Base-by-base conservation (phyloP, 2,329 filamentous ascomycete genomes). In the Aureobasidium uvarum region DNA sequence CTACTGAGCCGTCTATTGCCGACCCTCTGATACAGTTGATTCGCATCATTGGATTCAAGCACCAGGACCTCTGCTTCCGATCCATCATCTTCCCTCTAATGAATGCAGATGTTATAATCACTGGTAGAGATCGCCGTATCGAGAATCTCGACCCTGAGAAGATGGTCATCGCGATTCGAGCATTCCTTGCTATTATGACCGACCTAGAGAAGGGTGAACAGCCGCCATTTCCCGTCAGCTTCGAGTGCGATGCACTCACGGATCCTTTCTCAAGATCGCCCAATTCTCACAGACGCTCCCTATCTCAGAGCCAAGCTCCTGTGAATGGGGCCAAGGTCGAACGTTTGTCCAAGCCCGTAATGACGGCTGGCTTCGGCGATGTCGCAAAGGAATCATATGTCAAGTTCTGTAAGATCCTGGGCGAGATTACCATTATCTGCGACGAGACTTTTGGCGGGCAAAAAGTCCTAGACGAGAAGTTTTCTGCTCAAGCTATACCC, bases 391-490 rank as follows among this genome's bases (percentile, higher is more conserved):
- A 95, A 50, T 95, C 92, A 73, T 97, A 98, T 76, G 83, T 88
- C 63, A 89, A 89, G 62, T 99, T 99, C 71, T 98, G 94, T 74
- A 92, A 96, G 74, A 94, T 99, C 28, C 80, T 99, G 8, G 95
- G 94, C 31, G 96, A 96, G 74, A 96, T 99, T 65, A 96, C 93
- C 2, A 90, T 98, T 51, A 89, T 98, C 39, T 99, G 95, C 77
- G 95, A 99, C 76, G 95, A 96, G 71, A 90, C 94, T 0, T 99
- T 99, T 78, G 96, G 95, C 60, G 95, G 95, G 0, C 95, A 99
- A 78, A 95, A 94, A 38, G 91, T 92, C 0, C 78, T 98, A 55
- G 95, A 99, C 73, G 96, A 99, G 76, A 98, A 97, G 74, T 96
- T 98, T 74, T 90, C 85, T 67, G 88, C 89, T 52, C 86, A 90